phyloP scores from a whole-genome alignment of 495 filamentous ascomycete genomes.

The Penicillium dipodomyicola region DNA sequence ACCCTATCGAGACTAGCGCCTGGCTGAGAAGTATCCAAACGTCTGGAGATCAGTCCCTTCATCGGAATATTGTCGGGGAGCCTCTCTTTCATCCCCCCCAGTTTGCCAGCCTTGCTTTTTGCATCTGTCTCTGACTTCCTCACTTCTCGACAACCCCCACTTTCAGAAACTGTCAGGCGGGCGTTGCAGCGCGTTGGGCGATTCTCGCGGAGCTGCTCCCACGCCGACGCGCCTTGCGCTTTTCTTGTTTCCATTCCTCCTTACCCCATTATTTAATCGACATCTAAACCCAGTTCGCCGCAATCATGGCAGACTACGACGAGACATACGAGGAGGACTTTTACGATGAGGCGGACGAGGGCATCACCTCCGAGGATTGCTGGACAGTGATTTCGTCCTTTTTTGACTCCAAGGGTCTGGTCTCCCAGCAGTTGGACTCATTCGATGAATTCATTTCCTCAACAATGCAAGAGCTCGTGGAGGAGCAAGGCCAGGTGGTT shows the following conservation, averaged over 20 bases:
- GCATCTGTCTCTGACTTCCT: constrained; percentile 15
- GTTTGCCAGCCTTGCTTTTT: constrained; percentile 7
- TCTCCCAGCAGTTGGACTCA: constrained; percentile 96
- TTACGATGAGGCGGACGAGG: constrained; percentile 66
- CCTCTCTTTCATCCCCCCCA: constrained; percentile 23
- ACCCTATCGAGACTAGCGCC: constrained; percentile 19
- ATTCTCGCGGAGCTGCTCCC: constrained; percentile 17
- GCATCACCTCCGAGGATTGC: constrained; percentile 81
- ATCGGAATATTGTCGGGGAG: constrained; percentile 25
- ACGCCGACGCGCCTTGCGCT: constrained; percentile 34
- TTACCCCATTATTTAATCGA: neutral
- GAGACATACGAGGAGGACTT: constrained; percentile 52
- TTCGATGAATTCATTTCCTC: constrained; percentile 94
- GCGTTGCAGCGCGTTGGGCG: constrained; percentile 30
- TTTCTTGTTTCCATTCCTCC: constrained; percentile 14
- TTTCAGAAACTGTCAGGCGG: constrained; percentile 24
- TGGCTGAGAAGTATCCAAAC: constrained; percentile 29
- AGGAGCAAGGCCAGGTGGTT: constrained; percentile 81
- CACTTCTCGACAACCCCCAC: neutral
- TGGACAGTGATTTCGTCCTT: constrained; percentile 97
- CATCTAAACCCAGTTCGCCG: neutral
- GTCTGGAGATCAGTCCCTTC: constrained; percentile 30
- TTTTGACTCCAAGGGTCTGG: constrained; percentile 91
- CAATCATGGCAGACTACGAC: constrained; percentile 54
- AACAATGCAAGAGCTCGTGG: constrained; percentile 88